A percentile compares a stretch with the other conserved stretches of the same genome.
Evolutionary conservation across 2,329 filamentous ascomycete species (phyloP).

Genomic region (Colletotrichum magnum): DNA sequence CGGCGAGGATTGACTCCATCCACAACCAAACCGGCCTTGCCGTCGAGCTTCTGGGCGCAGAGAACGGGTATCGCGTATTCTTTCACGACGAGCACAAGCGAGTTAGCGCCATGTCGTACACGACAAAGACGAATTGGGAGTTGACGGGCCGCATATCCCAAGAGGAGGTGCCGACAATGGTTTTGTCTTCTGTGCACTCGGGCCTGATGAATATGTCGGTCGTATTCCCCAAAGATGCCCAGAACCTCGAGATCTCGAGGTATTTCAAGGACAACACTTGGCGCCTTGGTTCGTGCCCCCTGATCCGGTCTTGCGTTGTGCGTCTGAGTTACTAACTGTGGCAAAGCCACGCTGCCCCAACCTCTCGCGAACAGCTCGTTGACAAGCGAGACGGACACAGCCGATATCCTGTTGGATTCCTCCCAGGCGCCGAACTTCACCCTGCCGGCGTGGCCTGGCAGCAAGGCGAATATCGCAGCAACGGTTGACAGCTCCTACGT

Average conservation of each 20-base stretch:
- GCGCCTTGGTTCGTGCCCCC: conserved; percentile 48
- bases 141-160: conserved; percentile 51
- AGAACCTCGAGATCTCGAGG: conserved; percentile 51
- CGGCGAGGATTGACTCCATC: conserved; percentile 43
- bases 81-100: conserved; percentile 51
- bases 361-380: conserved; percentile 44
- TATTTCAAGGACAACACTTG: conserved; percentile 48
- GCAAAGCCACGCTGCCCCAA: conserved; percentile 51
- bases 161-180: conserved; percentile 46
- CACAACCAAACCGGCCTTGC: conserved; percentile 49
- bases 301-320: neutral
- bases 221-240: conserved; percentile 48
- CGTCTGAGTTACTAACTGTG: conserved; percentile 37
- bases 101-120: conserved; percentile 52
- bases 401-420: conserved; percentile 22
- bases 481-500: conserved; percentile 45
- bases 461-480: conserved; percentile 10
- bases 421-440: conserved; percentile 21
- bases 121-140: conserved; percentile 45
- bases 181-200: conserved; percentile 49
- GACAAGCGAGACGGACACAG: conserved; percentile 21
- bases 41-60: conserved; percentile 49
- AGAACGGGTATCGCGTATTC: conserved; percentile 54
- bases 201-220: conserved; percentile 52
- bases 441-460: conserved; percentile 17